phyloP scores from a whole-genome alignment of 2,329 filamentous ascomycete genomes.

The Nannizziopsis arthrosporioides region DNA sequence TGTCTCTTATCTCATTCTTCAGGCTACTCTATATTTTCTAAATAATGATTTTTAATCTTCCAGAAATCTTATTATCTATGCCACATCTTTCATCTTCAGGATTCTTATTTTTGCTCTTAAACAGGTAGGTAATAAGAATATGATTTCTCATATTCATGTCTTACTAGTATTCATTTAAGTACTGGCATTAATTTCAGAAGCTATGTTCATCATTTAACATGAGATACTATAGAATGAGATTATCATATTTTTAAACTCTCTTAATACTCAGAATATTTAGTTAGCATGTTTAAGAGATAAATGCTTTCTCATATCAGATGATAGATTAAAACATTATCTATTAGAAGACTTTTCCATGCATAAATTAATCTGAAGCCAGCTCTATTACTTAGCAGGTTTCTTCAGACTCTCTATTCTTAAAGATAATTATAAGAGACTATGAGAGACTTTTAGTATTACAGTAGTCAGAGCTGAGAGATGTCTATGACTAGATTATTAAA shows the following conservation, averaged over 20 bases:
- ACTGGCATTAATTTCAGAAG: conserved; percentile 26
- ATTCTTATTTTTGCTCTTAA: conserved; percentile 36
- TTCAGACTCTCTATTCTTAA: conserved; percentile 36
- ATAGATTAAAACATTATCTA: conserved; percentile 36
- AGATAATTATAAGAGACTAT: conserved; percentile 45
- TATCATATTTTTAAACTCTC: conserved; percentile 42
- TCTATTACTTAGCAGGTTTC: conserved; percentile 40
- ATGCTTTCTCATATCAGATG: conserved; percentile 34
- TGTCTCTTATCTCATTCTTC: neutral
- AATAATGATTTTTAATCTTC: conserved; percentile 11
- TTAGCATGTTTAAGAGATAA: conserved; percentile 27
- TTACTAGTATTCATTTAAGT: conserved; percentile 43
- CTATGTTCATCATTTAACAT: conserved; percentile 31
- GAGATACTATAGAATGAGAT: conserved; percentile 43
- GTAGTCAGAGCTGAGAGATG: conserved; percentile 41
- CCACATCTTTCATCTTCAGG: conserved; percentile 28
- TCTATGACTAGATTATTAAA: conserved; percentile 37
- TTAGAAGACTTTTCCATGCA: conserved; percentile 49
- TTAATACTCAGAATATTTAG: conserved; percentile 33
- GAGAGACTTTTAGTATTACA: conserved; percentile 40
- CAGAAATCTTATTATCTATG: conserved; percentile 3
- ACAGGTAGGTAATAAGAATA: conserved; percentile 40
- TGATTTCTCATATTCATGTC: conserved; percentile 45
- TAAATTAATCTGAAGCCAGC: conserved; percentile 43
- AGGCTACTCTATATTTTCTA: conserved; percentile 11